Evolutionary conservation across 345 rosid genomes (phyloP).

Genomic region (Syzygium grande): DNA sequence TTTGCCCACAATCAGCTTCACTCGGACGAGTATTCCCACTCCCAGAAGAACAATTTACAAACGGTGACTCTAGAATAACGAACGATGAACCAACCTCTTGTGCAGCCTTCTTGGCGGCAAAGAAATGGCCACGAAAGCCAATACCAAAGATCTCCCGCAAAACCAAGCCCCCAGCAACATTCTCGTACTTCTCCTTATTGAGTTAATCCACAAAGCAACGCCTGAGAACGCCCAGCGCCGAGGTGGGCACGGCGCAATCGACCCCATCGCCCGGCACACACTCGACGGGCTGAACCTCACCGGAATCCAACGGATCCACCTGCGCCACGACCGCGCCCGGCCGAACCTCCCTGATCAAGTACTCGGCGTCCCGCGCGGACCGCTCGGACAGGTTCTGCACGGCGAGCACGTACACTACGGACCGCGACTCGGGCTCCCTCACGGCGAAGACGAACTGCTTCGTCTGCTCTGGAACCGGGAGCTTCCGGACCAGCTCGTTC

Average conservation of each 20-base stretch:
- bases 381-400: conserved; percentile 77
- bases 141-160: conserved; percentile 71
- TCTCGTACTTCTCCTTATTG: conserved; percentile 67
- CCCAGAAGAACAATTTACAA: conserved; percentile 17
- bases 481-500: conserved; percentile 45
- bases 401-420: conserved; percentile 66
- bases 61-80: conserved; percentile 60
- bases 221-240: conserved; percentile 38
- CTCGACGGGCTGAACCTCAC: conserved; percentile 40
- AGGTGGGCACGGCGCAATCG: conserved; percentile 52
- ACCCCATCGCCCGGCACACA: conserved; percentile 19
- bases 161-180: conserved; percentile 67
- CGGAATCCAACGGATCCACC: conserved; percentile 28
- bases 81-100: conserved; percentile 73
- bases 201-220: conserved; percentile 65
- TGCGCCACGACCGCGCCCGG: conserved; percentile 83
- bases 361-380: conserved; percentile 68
- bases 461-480: conserved; percentile 57
- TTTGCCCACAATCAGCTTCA: conserved; percentile 27
- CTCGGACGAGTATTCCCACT: conserved; percentile 19
- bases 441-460: conserved; percentile 70
- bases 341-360: conserved; percentile 52
- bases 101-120: conserved; percentile 68
- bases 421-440: conserved; percentile 45
- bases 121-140: conserved; percentile 65